A percentile compares a stretch with the other conserved stretches of the same genome.
Evolutionary conservation across 2,329 filamentous ascomycete species (phyloP).

Genomic region (Cercospora zeina): DNA sequence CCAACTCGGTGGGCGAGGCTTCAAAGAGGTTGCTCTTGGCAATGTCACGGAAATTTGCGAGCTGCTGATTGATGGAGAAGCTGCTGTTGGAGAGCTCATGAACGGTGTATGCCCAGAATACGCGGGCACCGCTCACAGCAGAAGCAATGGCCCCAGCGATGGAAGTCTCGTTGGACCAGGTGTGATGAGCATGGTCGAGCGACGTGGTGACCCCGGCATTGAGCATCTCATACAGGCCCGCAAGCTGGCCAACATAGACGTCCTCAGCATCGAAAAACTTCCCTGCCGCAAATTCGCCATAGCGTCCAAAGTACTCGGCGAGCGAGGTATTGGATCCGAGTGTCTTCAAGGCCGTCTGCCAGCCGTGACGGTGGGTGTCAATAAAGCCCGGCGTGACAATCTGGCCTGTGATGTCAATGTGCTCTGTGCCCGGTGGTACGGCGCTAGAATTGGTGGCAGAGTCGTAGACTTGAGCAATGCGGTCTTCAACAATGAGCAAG

Average conservation of each 20-base stretch:
- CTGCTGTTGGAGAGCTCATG: not conserved
- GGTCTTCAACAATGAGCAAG: not conserved
- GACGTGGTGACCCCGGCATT: not conserved
- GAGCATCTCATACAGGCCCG: not conserved
- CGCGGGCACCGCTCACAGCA: not conserved
- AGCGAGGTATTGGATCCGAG: not conserved
- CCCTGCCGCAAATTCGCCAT: not conserved
- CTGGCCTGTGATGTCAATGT: not conserved
- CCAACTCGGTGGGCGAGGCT: not conserved
- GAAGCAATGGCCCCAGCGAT: not conserved
- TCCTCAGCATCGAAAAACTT: not conserved
- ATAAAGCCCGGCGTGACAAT: not conserved
- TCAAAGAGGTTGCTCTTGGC: not conserved
- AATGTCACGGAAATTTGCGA: not conserved
- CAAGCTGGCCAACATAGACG: not conserved
- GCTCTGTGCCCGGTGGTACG: not conserved
- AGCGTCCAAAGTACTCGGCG: not conserved
- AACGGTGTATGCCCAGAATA: not conserved
- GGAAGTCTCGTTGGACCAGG: not conserved
- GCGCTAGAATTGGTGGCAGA: not conserved
- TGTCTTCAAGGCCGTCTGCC: not conserved
- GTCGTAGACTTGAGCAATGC: not conserved
- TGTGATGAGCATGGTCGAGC: not conserved
- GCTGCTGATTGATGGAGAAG: not conserved
- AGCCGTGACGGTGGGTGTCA: not conserved